phyloP scores from a whole-genome alignment of 169 alveolate genomes.

The Cytauxzoon felis region DNA sequence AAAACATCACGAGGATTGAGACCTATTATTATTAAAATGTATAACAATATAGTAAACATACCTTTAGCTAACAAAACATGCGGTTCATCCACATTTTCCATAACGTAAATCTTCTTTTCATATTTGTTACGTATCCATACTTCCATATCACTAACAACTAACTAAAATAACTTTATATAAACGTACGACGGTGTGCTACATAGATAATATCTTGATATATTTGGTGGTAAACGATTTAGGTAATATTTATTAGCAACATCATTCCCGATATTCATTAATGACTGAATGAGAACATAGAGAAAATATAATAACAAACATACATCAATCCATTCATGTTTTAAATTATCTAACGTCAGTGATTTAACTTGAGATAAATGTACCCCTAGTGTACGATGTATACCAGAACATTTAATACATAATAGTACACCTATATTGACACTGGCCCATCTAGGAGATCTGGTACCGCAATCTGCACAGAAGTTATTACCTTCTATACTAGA shows the following conservation, averaged over 20 bases:
- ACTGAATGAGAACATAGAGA: slow-evolving; percentile 10
- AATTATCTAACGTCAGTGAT: slow-evolving; percentile 89
- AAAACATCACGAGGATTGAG: slow-evolving; percentile 47
- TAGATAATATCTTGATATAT: slow-evolving; percentile 23
- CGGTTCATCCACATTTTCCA: slow-evolving; percentile 68
- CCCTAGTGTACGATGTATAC: slow-evolving; percentile 93
- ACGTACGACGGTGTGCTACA: slow-evolving; percentile 35
- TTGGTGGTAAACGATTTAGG: slow-evolving; percentile 64
- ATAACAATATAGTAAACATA: neutral
- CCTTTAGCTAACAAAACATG: slow-evolving; percentile 43
- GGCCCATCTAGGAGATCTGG: slow-evolving; percentile 95
- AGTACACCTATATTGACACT: slow-evolving; percentile 89
- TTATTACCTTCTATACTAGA: slow-evolving; percentile 81
- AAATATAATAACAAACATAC: slow-evolving; percentile 23
- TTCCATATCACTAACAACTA: slow-evolving; percentile 68
- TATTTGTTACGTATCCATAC: slow-evolving; percentile 81
- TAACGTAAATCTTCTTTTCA: slow-evolving; percentile 74
- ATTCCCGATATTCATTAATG: slow-evolving; percentile 58
- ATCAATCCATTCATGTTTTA: slow-evolving; percentile 81
- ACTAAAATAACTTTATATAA: neutral
- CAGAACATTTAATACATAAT: slow-evolving; percentile 94
- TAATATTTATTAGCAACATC: slow-evolving; percentile 69
- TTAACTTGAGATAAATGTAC: slow-evolving; percentile 91
- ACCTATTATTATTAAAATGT: slow-evolving; percentile 2
- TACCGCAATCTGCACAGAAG: slow-evolving; percentile 94